These are phyloP conservation scores for Phytopythium vexans DNA, from an alignment of 352 stramenopile species.

Conservation along the genomic window DNA sequence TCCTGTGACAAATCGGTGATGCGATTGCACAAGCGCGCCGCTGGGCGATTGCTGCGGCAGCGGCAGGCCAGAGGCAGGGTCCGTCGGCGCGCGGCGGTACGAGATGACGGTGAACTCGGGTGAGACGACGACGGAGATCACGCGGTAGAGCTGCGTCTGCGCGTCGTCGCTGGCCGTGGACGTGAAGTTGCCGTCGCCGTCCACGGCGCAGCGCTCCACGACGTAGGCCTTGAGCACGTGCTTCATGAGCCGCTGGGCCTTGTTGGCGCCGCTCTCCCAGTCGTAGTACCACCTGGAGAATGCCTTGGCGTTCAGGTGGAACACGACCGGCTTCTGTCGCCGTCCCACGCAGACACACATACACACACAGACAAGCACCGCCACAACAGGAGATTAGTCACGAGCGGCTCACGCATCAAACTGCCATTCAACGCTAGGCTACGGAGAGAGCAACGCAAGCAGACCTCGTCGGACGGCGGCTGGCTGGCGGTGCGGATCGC, in stretches of 20 bases:
- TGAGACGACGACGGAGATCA: slow-evolving; percentile 45
- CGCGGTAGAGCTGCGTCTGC: slow-evolving; percentile 32
- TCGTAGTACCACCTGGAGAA: slow-evolving; percentile 67
- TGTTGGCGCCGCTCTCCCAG: slow-evolving; percentile 70
- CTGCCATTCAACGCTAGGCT: background rate
- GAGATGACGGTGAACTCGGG: slow-evolving; percentile 73
- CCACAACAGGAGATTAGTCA: too few species aligned
- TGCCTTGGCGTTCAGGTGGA: slow-evolving; percentile 50
- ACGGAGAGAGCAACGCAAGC: background rate
- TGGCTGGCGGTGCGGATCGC: slow-evolving; percentile 6
- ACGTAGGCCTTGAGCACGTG: slow-evolving; percentile 66
- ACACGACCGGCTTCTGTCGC: slow-evolving; percentile 24
- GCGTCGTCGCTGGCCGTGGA: slow-evolving; percentile 11
- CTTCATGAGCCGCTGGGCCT: slow-evolving; percentile 65
- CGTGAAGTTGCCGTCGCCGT: slow-evolving; percentile 32
- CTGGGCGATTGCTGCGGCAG: too few species aligned
- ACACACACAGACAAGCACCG: background rate
- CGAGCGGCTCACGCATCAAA: too few species aligned
- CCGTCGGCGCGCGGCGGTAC: slow-evolving; percentile 51
- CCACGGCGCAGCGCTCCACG: slow-evolving; percentile 33
- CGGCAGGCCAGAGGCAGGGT: slow-evolving; percentile 3
- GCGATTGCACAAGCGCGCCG: too few species aligned
- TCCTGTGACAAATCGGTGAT: too few species aligned
- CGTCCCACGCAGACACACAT: background rate
- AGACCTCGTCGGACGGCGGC: slow-evolving; percentile 11